phyloP scores from a whole-genome alignment of 768 basidiomycete genomes.

The Imleria badia region DNA sequence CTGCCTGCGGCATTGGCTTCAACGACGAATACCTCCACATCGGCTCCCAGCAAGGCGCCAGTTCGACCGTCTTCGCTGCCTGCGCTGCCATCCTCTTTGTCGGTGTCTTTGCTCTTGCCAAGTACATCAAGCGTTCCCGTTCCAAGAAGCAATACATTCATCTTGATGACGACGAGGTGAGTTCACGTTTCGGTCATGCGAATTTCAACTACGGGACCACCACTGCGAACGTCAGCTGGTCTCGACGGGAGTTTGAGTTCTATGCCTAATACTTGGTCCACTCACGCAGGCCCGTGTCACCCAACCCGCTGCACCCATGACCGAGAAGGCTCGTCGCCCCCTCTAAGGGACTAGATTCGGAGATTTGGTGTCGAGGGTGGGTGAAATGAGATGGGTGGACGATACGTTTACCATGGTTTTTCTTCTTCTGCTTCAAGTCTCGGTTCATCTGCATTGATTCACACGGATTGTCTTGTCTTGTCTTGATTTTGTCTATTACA shows the following conservation, averaged over 20 bases:
- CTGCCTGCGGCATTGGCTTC: slow-evolving; percentile 36
- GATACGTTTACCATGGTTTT: slow-evolving; percentile 1
- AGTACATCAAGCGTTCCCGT: slow-evolving; percentile 37
- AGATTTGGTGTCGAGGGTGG: background rate
- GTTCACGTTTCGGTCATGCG: slow-evolving; percentile 4
- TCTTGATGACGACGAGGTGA: slow-evolving; percentile 40
- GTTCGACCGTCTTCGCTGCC: slow-evolving; percentile 33
- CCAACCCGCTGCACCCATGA: slow-evolving; percentile 24
- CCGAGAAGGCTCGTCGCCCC: slow-evolving; percentile 28
- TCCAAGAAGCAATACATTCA: slow-evolving; percentile 34
- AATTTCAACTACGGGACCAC: slow-evolving; percentile 13
- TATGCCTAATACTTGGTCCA: slow-evolving; percentile 2
- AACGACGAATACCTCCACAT: slow-evolving; percentile 35
- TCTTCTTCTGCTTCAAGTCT: slow-evolving; percentile 4
- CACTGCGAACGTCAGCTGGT: slow-evolving; percentile 6
- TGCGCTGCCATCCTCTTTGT: slow-evolving; percentile 38
- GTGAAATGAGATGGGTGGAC: background rate
- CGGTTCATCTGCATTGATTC: slow-evolving; percentile 20
- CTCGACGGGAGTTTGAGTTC: slow-evolving; percentile 1
- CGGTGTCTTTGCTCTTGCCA: slow-evolving; percentile 33
- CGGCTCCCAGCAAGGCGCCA: slow-evolving; percentile 30
- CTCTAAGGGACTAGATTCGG: slow-evolving; percentile 13
- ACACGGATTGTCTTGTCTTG: slow-evolving; percentile 15
- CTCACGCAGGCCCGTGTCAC: slow-evolving; percentile 16
- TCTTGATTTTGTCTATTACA: slow-evolving; percentile 12